These are phyloP conservation scores for Pythium brachiatum DNA, from an alignment of 352 stramenopile genomes.

Conservation along the genomic window DNA sequence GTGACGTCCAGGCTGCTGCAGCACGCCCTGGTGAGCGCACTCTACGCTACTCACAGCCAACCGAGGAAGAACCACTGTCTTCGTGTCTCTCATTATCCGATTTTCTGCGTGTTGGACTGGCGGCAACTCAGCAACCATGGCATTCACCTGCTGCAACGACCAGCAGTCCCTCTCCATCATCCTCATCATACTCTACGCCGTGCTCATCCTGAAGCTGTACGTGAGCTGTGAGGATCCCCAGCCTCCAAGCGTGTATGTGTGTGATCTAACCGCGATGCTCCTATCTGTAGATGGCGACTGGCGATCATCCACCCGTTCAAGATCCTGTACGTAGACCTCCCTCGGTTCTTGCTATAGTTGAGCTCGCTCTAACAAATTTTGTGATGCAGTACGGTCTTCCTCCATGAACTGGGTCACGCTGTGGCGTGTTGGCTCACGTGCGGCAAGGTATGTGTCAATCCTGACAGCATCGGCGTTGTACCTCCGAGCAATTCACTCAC, in stretches of 20 bases:
- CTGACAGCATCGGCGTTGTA: no score
- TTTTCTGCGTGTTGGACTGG: no score
- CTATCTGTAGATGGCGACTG: conserved; percentile 70
- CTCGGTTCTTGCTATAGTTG: background rate
- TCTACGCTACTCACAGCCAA: background rate
- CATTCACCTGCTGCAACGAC: conserved; percentile 86
- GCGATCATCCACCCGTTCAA: conserved; percentile 87
- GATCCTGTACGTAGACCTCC: conserved; percentile 60
- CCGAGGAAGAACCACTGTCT: no score
- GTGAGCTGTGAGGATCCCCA: no score
- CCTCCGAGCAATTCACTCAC: no score
- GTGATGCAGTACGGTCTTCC: conserved; percentile 70
- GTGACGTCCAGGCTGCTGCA: no score
- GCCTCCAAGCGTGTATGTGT: no score
- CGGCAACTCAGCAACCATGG: no score
- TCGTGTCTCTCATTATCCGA: background rate
- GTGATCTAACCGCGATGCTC: background rate
- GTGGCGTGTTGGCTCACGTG: conserved; percentile 85
- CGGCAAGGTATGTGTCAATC: conserved; percentile 59
- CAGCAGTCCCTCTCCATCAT: conserved; percentile 85
- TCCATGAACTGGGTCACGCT: conserved; percentile 84
- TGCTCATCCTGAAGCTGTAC: conserved; percentile 88
- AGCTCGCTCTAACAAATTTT: background rate
- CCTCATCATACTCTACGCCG: conserved; percentile 82
- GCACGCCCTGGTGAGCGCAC: no score